Evolutionary conservation across 768 basidiomycete genomes (phyloP), one percentile per base, ranked within the genome.

Genomic region (Xanthoconium stramineum): DNA sequence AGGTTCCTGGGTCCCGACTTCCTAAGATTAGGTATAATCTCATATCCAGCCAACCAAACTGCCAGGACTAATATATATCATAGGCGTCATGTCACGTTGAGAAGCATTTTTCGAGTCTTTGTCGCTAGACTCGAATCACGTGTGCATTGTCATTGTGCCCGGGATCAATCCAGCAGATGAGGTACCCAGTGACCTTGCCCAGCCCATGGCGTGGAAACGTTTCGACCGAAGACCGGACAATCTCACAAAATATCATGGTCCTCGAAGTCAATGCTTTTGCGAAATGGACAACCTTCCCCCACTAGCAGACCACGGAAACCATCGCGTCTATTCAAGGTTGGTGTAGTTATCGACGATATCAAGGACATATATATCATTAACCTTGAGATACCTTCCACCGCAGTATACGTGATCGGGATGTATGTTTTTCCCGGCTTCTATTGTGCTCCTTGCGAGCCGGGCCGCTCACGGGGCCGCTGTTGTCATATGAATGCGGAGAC

Each of bases 401-500:
- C 38, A 6, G 29, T 19, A 13, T 42, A 32, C 30, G 19, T 29
- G 43, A 30, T 38, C 30, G 39, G 47, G n/a, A 4, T 39, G 37
- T 35, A 53, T 32, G 13, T 47, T 45, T 52, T 40, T 48, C 40
- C 36, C 30, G 51, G 54, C 32, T 47, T 30, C n/a, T 30, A 39
- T 33, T 35, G 19, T 32, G 17, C 20, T 19, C 36, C 55, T 8
- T 47, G 33, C 30, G 24, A 3, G 24, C 47, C 36, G 24, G 42
- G 8, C 45, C 28, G 28, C 42, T 20, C 17, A 39, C 32, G 35
- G 17, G 14, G 39, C 30, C 49, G 24, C 20, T 44, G 52, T 19
- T 24, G 38, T 46, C 49, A 52, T 58, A 43, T 55, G 61, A 47
- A 35, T 29, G 46, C n/a, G 56, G 50, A 40, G 19, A 10, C 15